Percentiles rank a stretch among this genome's conserved stretches.
phyloP scores from a whole-genome alignment of 2,329 filamentous ascomycete species.

The Epicoccum nigrum region DNA sequence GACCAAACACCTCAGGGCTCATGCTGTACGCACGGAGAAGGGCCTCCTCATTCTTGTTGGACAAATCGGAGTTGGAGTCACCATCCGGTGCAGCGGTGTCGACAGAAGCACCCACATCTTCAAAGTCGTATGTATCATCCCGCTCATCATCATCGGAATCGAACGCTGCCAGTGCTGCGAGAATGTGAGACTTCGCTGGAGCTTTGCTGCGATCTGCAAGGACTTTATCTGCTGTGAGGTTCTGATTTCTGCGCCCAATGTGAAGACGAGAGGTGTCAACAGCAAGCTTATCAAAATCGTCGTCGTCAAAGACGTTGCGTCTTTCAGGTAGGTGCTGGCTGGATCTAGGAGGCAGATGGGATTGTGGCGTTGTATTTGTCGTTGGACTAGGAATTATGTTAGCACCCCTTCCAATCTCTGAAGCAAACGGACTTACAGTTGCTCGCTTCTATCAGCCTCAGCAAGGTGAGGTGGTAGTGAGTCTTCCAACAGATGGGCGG shows the following conservation, averaged over 20 bases:
- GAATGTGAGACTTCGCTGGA: constrained; percentile 81
- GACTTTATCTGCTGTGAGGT: constrained; percentile 72
- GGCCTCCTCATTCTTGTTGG: constrained; percentile 67
- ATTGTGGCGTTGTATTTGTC: constrained; percentile 21
- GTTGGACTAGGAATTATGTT: constrained; percentile 26
- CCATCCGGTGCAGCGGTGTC: constrained; percentile 63
- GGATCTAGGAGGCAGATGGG: constrained; percentile 62
- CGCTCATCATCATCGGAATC: constrained; percentile 95
- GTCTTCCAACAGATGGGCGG: constrained; percentile 80
- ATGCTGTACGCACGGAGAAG: constrained; percentile 76
- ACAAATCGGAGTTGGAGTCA: constrained; percentile 62
- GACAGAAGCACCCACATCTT: constrained; percentile 88
- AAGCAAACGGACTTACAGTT: constrained; percentile 54
- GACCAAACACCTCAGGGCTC: constrained; percentile 69
- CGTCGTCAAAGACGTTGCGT: constrained; percentile 76
- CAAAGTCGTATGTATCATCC: constrained; percentile 94
- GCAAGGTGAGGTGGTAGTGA: constrained; percentile 73
- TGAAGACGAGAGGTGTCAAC: constrained; percentile 72
- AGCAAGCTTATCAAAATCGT: constrained; percentile 74
- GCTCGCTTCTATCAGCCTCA: constrained; percentile 66
- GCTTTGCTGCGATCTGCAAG: constrained; percentile 69
- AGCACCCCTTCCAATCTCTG: constrained; percentile 6
- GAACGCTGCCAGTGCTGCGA: constrained; percentile 86
- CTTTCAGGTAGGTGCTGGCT: constrained; percentile 64
- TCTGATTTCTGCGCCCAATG: constrained; percentile 73